phyloP scores from a whole-genome alignment of 1,284 basidiomycete genomes.

The Cryptococcus maquisensis region DNA sequence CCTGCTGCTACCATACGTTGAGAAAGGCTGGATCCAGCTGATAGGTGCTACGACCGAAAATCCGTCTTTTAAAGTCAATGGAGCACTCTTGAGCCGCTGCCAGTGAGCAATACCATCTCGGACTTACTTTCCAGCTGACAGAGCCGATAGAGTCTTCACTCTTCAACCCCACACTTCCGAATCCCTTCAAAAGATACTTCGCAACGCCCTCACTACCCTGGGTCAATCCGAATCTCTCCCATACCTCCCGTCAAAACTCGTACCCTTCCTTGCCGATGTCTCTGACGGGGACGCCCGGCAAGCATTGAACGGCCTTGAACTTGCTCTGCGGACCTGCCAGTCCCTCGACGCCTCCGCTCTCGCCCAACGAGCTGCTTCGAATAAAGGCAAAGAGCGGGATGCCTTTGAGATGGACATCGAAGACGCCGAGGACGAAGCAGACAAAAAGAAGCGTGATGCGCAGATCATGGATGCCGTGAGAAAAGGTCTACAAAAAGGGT shows the following conservation, averaged over 20 bases:
- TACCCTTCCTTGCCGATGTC: constrained; percentile 50
- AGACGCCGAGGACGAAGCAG: constrained; percentile 5
- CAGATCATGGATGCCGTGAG: constrained; percentile 49
- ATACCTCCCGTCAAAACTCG: constrained; percentile 51
- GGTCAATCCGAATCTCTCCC: constrained; percentile 42
- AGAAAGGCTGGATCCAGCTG: constrained; percentile 72
- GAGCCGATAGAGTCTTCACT: constrained; percentile 37
- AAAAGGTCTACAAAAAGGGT: constrained; percentile 51
- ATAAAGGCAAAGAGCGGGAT: neutral
- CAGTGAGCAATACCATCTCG: constrained; percentile 54
- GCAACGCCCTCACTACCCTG: constrained; percentile 30
- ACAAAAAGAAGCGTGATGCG: constrained; percentile 27
- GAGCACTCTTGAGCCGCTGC: constrained; percentile 73
- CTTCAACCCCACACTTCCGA: constrained; percentile 35
- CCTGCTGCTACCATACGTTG: constrained; percentile 73
- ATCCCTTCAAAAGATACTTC: constrained; percentile 40
- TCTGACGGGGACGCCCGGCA: constrained; percentile 53
- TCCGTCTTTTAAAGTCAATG: constrained; percentile 78
- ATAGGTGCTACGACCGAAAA: constrained; percentile 91
- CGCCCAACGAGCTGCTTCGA: constrained; percentile 19
- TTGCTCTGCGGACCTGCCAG: constrained; percentile 47
- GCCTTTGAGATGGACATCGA: neutral
- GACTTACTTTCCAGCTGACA: neutral
- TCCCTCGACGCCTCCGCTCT: neutral
- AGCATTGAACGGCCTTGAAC: constrained; percentile 50